phyloP scores from a whole-genome alignment of 2,329 filamentous ascomycete genomes.

The Davidsoniella australis region DNA sequence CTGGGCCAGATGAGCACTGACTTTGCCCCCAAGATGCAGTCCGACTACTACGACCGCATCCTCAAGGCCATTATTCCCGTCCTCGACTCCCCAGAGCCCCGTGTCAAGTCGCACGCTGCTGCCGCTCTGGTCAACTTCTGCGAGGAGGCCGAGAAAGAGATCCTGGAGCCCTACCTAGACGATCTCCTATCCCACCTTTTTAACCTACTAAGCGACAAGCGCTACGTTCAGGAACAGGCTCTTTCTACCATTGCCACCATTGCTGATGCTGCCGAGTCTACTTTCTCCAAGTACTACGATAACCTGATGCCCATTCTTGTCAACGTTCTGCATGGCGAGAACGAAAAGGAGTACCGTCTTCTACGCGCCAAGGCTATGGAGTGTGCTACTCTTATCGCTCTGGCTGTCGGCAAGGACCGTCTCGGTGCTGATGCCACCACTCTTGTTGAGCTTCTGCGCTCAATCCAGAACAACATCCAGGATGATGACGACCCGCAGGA shows the following conservation, averaged over 20 bases:
- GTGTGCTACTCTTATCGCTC: conserved; percentile 85
- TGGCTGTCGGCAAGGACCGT: conserved; percentile 85
- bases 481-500: conserved; percentile 91
- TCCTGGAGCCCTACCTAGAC: conserved; percentile 84
- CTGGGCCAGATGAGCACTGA: conserved; percentile 99
- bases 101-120: conserved; percentile 91
- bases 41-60: conserved; percentile 78
- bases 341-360: conserved; percentile 81
- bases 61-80: conserved; percentile 86
- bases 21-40: conserved; percentile 95
- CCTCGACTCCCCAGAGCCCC: conserved; percentile 71
- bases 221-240: conserved; percentile 94
- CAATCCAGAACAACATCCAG: conserved; percentile 70
- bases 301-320: conserved; percentile 91
- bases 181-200: conserved; percentile 72
- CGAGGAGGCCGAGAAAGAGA: conserved; percentile 86
- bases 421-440: conserved; percentile 77
- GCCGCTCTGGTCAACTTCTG: conserved; percentile 99
- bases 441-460: conserved; percentile 71
- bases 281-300: conserved; percentile 90
- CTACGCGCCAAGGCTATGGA: conserved; percentile 97
- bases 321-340: conserved; percentile 73
- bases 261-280: conserved; percentile 90
- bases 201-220: conserved; percentile 75
- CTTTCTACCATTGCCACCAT: conserved; percentile 96